These are phyloP conservation scores for Amanita fuliginea DNA, from an alignment of 768 basidiomycete genomes.

Conservation along the genomic window DNA sequence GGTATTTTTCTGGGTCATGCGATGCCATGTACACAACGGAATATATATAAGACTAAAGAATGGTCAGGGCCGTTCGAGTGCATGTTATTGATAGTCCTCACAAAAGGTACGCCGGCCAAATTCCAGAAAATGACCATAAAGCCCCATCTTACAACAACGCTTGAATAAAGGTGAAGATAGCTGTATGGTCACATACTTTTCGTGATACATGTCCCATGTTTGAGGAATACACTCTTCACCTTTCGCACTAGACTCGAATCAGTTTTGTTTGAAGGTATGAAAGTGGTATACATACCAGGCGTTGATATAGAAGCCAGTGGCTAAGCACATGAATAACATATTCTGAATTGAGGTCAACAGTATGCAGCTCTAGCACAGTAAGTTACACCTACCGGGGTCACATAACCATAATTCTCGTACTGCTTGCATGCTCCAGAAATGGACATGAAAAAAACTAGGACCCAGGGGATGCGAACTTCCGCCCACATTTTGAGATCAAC, in stretches of 20 bases:
- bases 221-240: conserved; percentile 94
- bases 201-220: conserved; percentile 99
- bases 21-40: conserved; percentile 98
- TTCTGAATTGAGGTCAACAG: conserved; percentile 39
- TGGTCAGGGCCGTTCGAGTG: conserved; percentile 1
- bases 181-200: conserved; percentile 52
- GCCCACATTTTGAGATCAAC: conserved; percentile 99
- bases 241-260: conserved; percentile 47
- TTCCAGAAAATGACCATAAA: conserved; percentile 99
- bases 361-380: not conserved
- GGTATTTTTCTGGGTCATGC: conserved; percentile 79
- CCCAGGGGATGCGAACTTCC: conserved; percentile 95
- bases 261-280: not conserved
- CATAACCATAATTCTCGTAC: conserved; percentile 84
- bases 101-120: conserved; percentile 86
- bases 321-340: conserved; percentile 93
- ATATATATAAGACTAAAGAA: conserved; percentile 80
- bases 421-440: conserved; percentile 94
- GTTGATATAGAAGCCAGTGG: conserved; percentile 94
- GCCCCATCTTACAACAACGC: conserved; percentile 47
- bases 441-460: conserved; percentile 86
- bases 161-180: conserved; percentile 3
- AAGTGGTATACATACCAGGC: conserved; percentile 51
- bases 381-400: conserved; percentile 54
- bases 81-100: conserved; percentile 23